phyloP scores from a whole-genome alignment of 805 yeast species.

The Zygosaccharomyces bailii region DNA sequence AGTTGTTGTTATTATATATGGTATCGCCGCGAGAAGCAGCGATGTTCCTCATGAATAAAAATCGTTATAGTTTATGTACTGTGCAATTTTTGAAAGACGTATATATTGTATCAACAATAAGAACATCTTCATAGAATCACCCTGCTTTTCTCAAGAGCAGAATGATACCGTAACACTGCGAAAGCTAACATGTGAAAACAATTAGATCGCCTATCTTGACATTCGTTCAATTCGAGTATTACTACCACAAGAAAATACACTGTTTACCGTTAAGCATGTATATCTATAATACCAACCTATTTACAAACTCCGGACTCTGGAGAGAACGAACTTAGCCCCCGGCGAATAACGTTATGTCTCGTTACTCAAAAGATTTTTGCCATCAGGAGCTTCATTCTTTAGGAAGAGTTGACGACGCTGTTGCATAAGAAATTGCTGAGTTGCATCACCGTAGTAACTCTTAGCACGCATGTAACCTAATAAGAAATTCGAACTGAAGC shows the following conservation, averaged over 20 bases:
- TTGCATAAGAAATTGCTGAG: constrained; percentile 10
- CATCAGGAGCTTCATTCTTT: constrained; percentile 1
- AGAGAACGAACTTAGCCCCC: neutral
- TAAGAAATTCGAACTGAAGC: constrained; percentile 58
- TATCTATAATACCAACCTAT: neutral
- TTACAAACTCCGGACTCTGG: neutral
- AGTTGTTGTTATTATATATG: neutral
- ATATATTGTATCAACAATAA: too few species aligned
- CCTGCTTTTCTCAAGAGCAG: too few species aligned
- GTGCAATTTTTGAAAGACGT: too few species aligned
- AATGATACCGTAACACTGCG: too few species aligned
- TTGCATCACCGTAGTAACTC: constrained; percentile 37
- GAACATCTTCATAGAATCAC: too few species aligned
- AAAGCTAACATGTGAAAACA: too few species aligned
- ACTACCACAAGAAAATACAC: too few species aligned
- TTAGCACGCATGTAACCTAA: constrained; percentile 64
- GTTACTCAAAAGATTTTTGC: neutral
- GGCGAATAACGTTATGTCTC: neutral
- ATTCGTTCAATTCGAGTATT: too few species aligned
- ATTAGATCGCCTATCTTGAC: too few species aligned
- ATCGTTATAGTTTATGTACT: neutral
- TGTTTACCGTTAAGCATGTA: neutral
- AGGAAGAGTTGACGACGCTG: constrained; percentile 9
- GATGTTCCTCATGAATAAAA: too few species aligned
- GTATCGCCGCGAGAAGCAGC: neutral